Percentiles rank a stretch among this genome's conserved stretches.
Conservation (phyloP, 257 asterid species). For the Plantago ovata region DNA sequence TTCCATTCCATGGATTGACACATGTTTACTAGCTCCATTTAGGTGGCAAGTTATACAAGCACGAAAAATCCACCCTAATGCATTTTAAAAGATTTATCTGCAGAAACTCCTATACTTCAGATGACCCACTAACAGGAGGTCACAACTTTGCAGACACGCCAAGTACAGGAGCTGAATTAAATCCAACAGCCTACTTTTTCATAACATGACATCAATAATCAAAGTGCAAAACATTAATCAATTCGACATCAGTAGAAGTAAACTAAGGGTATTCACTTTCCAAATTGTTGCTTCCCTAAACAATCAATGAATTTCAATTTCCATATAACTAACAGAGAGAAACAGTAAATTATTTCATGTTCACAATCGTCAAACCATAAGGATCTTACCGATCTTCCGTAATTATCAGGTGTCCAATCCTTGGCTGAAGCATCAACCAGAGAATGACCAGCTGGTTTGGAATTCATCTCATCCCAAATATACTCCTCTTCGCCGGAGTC, state of each 20-base stretch:
- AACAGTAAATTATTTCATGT: slow-evolving; percentile 5
- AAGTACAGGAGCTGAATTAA: too few species aligned
- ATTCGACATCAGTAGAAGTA: not conserved
- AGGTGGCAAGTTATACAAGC: too few species aligned
- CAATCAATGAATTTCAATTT: not conserved
- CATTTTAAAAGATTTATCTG: too few species aligned
- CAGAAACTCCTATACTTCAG: too few species aligned
- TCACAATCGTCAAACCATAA: slow-evolving; percentile 11
- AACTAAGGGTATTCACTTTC: not conserved
- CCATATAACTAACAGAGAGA: slow-evolving; percentile 4
- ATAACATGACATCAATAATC: not conserved
- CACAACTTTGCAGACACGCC: too few species aligned
- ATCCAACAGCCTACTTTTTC: too few species aligned
- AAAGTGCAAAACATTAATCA: slow-evolving; percentile 1
- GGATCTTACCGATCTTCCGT: slow-evolving; percentile 52
- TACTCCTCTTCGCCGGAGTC: slow-evolving; percentile 87
- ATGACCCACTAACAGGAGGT: too few species aligned
- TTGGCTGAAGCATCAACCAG: slow-evolving; percentile 32
- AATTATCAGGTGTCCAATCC: slow-evolving; percentile 54
- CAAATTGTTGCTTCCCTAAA: slow-evolving; percentile 6
- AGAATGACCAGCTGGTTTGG: slow-evolving; percentile 25
- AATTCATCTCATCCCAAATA: slow-evolving; percentile 67
- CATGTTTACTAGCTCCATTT: too few species aligned
- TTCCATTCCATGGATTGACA: too few species aligned
- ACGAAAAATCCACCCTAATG: too few species aligned